phyloP scores from a whole-genome alignment of 192 early-diverging fungal genomes.

The Backusella mclennaniae region DNA sequence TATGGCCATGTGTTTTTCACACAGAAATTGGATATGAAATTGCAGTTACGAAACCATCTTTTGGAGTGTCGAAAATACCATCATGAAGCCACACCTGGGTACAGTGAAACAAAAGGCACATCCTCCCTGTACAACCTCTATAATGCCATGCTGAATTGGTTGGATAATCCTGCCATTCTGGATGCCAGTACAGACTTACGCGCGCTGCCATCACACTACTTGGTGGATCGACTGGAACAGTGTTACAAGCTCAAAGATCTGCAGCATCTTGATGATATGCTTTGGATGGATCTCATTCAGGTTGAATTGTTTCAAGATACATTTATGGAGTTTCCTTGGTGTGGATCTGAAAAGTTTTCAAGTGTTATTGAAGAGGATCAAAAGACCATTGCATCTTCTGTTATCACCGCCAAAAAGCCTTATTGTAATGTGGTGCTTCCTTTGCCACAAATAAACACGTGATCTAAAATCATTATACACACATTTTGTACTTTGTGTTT shows the following conservation, averaged over 20 bases:
- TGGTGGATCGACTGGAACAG: slow-evolving; percentile 21
- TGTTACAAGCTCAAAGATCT: slow-evolving; percentile 29
- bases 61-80: background rate
- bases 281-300: slow-evolving; percentile 41
- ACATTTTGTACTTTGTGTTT: background rate
- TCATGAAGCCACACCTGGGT: background rate
- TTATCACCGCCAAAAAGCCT: background rate
- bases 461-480: background rate
- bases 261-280: slow-evolving; percentile 24
- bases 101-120: background rate
- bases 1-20: slow-evolving; percentile 43
- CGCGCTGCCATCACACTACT: slow-evolving; percentile 32
- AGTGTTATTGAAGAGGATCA: background rate
- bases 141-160: slow-evolving; percentile 46
- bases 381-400: background rate
- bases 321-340: slow-evolving; percentile 15
- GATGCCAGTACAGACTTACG: slow-evolving; percentile 24
- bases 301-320: background rate
- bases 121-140: slow-evolving; percentile 39
- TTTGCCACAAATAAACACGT: background rate
- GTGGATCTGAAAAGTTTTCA: background rate
- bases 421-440: background rate
- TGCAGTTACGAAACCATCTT: slow-evolving; percentile 37
- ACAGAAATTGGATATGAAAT: slow-evolving; percentile 33
- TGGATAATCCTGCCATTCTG: slow-evolving; percentile 35